Conservation (phyloP, 78 protist genomes). For the Acrasis kona region DNA sequence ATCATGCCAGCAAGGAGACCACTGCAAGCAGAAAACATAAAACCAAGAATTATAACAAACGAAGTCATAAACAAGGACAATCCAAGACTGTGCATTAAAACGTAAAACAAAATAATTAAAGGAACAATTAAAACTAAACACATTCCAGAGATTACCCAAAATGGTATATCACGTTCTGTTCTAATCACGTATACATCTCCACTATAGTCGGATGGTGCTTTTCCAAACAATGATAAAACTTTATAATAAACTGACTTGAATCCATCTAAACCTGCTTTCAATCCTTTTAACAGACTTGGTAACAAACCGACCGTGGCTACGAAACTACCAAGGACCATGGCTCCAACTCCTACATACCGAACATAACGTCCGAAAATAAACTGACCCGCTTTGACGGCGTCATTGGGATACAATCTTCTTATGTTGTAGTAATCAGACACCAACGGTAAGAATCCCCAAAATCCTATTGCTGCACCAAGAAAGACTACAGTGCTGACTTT, state of each 20-base stretch:
- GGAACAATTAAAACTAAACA: neutral
- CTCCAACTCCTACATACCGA: neutral
- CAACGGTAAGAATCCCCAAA: neutral
- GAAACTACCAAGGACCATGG: neutral
- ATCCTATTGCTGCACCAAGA: slow-evolving; percentile 2
- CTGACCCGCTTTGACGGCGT: neutral
- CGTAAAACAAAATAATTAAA: neutral
- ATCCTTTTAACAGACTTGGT: neutral
- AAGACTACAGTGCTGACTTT: neutral
- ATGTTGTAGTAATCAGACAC: neutral
- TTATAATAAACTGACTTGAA: too few species aligned
- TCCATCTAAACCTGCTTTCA: neutral
- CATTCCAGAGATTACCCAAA: neutral
- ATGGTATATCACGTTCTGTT: neutral
- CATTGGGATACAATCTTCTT: neutral
- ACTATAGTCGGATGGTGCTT: neutral
- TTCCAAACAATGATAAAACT: too few species aligned
- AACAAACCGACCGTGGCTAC: neutral
- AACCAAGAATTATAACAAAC: neutral
- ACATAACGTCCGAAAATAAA: neutral
- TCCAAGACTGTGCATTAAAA: neutral
- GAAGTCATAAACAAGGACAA: neutral
- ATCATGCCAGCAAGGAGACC: neutral
- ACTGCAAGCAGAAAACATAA: neutral
- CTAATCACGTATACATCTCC: neutral